Evolutionary conservation across 2,329 filamentous ascomycete species (phyloP).

Genomic region (Trichoderma sp.): DNA sequence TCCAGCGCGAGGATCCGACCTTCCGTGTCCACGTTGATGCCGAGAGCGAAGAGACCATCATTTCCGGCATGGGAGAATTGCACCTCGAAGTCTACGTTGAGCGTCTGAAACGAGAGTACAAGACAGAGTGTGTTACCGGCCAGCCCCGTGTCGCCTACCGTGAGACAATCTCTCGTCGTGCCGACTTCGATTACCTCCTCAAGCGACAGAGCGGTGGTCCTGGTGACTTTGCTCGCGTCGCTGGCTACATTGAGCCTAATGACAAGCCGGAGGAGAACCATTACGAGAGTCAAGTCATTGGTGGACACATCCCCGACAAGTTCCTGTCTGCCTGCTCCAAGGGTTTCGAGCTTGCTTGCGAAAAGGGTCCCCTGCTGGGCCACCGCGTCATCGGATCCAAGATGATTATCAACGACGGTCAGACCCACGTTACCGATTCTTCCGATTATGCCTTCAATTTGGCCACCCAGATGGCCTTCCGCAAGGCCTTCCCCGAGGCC

Average conservation of each 20-base stretch:
- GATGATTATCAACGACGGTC: conserved; percentile 95
- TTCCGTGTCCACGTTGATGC: conserved; percentile 91
- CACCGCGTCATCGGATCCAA: conserved; percentile 85
- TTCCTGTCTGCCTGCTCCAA: conserved; percentile 93
- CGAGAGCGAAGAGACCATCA: conserved; percentile 95
- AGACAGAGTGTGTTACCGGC: conserved; percentile 91
- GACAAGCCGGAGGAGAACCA: conserved; percentile 68
- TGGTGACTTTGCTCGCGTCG: conserved; percentile 90
- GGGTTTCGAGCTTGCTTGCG: conserved; percentile 79
- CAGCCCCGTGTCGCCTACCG: conserved; percentile 96
- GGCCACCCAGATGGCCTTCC: conserved; percentile 94
- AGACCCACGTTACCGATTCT: conserved; percentile 96
- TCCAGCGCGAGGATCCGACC: conserved; percentile 96
- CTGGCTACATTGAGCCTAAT: conserved; percentile 87
- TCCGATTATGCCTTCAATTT: conserved; percentile 95
- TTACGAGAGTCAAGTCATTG: conserved; percentile 84
- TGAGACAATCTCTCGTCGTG: conserved; percentile 78
- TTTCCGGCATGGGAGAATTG: conserved; percentile 96
- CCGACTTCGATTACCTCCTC: conserved; percentile 87
- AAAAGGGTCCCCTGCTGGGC: conserved; percentile 85
- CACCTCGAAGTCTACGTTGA: conserved; percentile 98
- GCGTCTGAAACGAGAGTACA: conserved; percentile 94
- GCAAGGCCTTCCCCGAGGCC: conserved; percentile 81
- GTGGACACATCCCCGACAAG: conserved; percentile 92
- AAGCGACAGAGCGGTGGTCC: conserved; percentile 95